Conservation (phyloP, 2,329 filamentous ascomycete species). For the Tolypocladium inflatum region DNA sequence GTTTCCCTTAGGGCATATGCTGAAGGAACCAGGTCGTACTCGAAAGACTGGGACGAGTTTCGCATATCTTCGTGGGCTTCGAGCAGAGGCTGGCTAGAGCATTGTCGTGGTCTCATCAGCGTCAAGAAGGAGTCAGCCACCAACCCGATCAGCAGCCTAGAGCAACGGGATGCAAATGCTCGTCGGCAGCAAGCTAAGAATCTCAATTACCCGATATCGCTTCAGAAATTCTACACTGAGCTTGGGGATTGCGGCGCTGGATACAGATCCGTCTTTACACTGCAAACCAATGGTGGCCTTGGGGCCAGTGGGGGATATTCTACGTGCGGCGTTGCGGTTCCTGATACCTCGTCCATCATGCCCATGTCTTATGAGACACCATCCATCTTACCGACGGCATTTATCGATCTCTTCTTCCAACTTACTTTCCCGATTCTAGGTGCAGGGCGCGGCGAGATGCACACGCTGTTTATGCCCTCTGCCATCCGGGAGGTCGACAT, state of each 20-base stretch:
- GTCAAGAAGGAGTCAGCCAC: constrained; percentile 13
- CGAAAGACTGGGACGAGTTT: constrained; percentile 45
- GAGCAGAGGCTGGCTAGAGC: constrained; percentile 45
- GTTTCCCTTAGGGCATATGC: constrained; percentile 14
- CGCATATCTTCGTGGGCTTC: constrained; percentile 43
- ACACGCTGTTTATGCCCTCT: constrained; percentile 25
- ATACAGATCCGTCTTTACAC: constrained; percentile 14
- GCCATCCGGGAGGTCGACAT: constrained; percentile 21
- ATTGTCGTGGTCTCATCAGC: constrained; percentile 44
- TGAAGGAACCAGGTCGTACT: constrained; percentile 18
- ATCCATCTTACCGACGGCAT: constrained; percentile 33
- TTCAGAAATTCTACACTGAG: constrained; percentile 14
- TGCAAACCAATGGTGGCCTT: constrained; percentile 5
- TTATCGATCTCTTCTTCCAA: constrained; percentile 35
- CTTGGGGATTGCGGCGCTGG: constrained; percentile 13
- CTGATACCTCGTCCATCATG: constrained; percentile 34
- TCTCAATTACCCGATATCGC: constrained; percentile 1
- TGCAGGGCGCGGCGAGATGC: constrained; percentile 18
- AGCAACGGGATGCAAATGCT: too few relatives aligned
- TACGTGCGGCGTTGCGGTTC: constrained; percentile 22
- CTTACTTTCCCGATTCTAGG: constrained; percentile 27
- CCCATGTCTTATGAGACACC: constrained; percentile 31
- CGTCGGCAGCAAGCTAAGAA: too few relatives aligned
- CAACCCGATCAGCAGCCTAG: constrained; percentile 11
- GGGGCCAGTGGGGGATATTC: constrained; percentile 7